Evolutionary conservation across 164 flowering plant species (phyloP), one percentile per base, ranked within the genome.

Genomic region (Tetracentron sinense): DNA sequence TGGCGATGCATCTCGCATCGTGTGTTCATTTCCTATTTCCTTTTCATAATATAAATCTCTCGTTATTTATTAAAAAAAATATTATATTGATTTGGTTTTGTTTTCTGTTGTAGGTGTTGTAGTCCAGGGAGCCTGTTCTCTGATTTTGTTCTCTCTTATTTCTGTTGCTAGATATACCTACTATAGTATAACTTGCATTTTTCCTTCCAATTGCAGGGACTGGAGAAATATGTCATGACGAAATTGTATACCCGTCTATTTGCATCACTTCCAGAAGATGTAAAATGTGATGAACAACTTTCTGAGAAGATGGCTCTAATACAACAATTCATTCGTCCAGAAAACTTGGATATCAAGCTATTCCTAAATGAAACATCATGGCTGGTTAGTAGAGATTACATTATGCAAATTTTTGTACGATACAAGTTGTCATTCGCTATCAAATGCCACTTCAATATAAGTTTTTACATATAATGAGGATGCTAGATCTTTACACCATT

Each of bases 171-270:
- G 23, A 16, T 22, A 23, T 31, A n/a, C 33, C n/a, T n/a, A 22
- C 3, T 16, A 20, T 6, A 38, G 14, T 19, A 44, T 60, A 42
- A 56, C 2, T 14, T 56, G 56, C 56, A 20, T 29, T 35, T 59
- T 33, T 35, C 42, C 27, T 23, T 60, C 63, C 42, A 69, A 53
- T 58, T 77, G 71, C 83, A 93, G 96, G 98, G 98, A 58, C 82
- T 93, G 60, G 98, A 93, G 83, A 93, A 93, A 81, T 90, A 93
- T 82, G 89, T 93, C 56, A 90, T 93, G 97, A 87, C 97, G 67
- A 93, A 93, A 82, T 75, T 93, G 69, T 89, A 74, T 63, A 61
- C 89, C n/a, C 96, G 91, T 70, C 94, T 87, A 64, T 93, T 88
- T 83, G 98, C 97, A 62, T 85, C 96, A 68, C 65, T 72, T 74